Evolutionary conservation across 2,329 filamentous ascomycete genomes (phyloP).

Genomic region (Penicillium sp.): DNA sequence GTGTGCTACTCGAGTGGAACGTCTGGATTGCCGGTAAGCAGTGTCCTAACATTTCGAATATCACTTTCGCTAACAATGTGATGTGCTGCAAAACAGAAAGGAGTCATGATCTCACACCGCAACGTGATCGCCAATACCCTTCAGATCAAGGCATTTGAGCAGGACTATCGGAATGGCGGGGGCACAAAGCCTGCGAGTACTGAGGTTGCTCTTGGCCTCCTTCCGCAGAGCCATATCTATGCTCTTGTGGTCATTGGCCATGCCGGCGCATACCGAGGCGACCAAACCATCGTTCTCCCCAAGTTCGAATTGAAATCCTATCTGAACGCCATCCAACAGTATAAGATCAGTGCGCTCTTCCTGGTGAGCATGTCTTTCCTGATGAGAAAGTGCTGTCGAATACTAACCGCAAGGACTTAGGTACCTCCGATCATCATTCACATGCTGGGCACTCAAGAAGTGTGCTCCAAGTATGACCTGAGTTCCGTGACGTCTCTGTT

Average conservation of each 20-base stretch:
- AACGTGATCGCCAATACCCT: slow-evolving; percentile 77
- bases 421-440: slow-evolving; percentile 80
- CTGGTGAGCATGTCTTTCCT: slow-evolving; percentile 51
- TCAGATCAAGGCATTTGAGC: slow-evolving; percentile 57
- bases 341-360: slow-evolving; percentile 65
- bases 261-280: slow-evolving; percentile 64
- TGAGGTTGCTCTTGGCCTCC: slow-evolving; percentile 62
- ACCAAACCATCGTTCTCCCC: slow-evolving; percentile 66
- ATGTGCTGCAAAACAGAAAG: slow-evolving; percentile 56
- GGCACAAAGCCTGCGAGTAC: slow-evolving; percentile 22
- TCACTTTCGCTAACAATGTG: neutral
- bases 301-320: slow-evolving; percentile 71
- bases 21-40: slow-evolving; percentile 67
- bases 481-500: slow-evolving; percentile 64
- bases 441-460: slow-evolving; percentile 63
- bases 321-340: slow-evolving; percentile 62
- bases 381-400: neutral
- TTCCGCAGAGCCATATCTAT: slow-evolving; percentile 82
- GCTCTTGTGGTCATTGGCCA: slow-evolving; percentile 69
- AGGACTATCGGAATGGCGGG: slow-evolving; percentile 25
- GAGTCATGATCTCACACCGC: slow-evolving; percentile 75
- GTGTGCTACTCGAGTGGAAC: slow-evolving; percentile 79
- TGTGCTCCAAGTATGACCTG: slow-evolving; percentile 67
- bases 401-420: slow-evolving; percentile 32
- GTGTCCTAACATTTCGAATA: neutral